phyloP scores from a whole-genome alignment of 768 basidiomycete species.

The Lactarius deliciosus region DNA sequence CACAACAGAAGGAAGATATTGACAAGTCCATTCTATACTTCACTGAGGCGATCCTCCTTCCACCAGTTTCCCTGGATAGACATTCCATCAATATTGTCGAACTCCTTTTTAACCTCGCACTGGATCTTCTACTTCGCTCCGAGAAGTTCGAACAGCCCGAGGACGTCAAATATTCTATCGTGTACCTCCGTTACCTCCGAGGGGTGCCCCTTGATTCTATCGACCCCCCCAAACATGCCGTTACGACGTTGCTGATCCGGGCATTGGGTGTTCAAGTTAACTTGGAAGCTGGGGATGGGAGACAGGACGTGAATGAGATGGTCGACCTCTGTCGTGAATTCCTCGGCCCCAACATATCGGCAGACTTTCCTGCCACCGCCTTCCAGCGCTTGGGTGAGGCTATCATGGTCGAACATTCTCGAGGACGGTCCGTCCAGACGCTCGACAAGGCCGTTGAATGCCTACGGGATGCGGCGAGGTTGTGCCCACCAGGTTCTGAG shows the following conservation, averaged over 20 bases:
- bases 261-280: background rate
- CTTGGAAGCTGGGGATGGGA: background rate
- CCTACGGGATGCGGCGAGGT: background rate
- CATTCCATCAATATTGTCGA: background rate
- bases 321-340: background rate
- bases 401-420: too few relatives aligned
- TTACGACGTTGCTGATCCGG: background rate
- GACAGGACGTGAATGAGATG: background rate
- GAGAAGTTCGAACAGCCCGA: background rate
- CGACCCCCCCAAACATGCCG: background rate
- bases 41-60: background rate
- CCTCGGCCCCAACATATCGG: background rate
- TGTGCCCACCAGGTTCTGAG: background rate
- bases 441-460: background rate
- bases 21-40: background rate
- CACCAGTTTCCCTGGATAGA: background rate
- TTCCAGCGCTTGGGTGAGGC: too few relatives aligned
- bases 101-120: background rate
- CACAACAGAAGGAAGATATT: background rate
- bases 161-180: background rate
- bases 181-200: background rate
- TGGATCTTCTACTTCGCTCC: background rate
- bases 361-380: background rate
- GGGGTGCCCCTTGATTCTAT: background rate
- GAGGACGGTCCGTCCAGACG: too few relatives aligned